A percentile compares a stretch with the other conserved stretches of the same genome.
Evolutionary conservation across 2,329 filamentous ascomycete species (phyloP).

Genomic region (Aspergillus sp.): DNA sequence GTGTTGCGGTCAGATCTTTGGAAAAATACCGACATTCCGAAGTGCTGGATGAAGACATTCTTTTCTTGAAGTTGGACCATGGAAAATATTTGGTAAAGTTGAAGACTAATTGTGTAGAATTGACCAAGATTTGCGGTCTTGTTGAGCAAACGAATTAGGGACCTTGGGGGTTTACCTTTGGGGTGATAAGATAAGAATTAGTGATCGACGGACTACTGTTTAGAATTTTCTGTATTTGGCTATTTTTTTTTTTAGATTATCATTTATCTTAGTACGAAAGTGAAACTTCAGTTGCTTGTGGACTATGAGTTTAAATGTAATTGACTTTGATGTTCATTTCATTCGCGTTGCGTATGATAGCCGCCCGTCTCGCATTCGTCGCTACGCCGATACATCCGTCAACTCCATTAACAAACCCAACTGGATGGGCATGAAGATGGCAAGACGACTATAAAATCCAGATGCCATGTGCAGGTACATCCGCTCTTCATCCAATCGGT

Average conservation of each 20-base stretch:
- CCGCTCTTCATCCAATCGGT: background rate
- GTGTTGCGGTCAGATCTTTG: background rate
- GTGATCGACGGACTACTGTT: too few species aligned
- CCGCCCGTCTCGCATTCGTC: too few species aligned
- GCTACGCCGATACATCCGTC: background rate
- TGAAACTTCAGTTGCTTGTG: too few species aligned
- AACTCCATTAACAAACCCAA: background rate
- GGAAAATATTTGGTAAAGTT: background rate
- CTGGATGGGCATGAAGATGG: background rate
- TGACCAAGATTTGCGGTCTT: background rate
- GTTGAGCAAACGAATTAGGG: background rate
- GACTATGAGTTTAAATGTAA: too few species aligned
- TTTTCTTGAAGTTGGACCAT: too few species aligned
- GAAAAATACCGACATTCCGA: rapidly evolving
- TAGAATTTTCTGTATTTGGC: too few species aligned
- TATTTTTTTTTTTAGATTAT: too few species aligned
- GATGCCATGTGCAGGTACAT: background rate
- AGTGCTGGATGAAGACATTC: background rate
- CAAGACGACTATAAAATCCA: background rate
- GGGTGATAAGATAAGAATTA: conserved; percentile 7
- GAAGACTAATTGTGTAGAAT: background rate
- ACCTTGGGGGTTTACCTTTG: conserved; percentile 2
- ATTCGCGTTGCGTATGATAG: too few species aligned
- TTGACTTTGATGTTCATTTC: too few species aligned
- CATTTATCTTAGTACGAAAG: too few species aligned